A percentile compares a stretch with the other conserved stretches of the same genome.
These are phyloP conservation scores for Tetraselmis chui DNA, from an alignment of 139 green algal genomes.

Conservation along the genomic window DNA sequence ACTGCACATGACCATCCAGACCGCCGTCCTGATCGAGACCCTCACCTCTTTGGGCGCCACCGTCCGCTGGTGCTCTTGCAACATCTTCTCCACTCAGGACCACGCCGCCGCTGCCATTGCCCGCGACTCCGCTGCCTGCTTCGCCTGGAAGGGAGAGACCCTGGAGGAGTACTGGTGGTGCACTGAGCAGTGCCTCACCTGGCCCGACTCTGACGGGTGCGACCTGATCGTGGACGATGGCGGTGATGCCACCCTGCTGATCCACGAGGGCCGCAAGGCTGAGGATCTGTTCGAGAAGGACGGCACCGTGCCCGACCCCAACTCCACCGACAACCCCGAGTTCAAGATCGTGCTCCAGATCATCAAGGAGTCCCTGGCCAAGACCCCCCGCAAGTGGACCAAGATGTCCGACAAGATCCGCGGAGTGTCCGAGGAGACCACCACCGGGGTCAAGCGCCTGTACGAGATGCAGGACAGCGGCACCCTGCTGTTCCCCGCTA, in stretches of 20 bases:
- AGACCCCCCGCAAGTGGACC: slow-evolving; percentile 59
- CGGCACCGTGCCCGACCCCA: slow-evolving; percentile 85
- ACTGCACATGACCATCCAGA: slow-evolving; percentile 99
- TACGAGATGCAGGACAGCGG: slow-evolving; percentile 94
- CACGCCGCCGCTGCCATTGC: slow-evolving; percentile 96
- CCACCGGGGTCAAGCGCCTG: slow-evolving; percentile 97
- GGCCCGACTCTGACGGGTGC: slow-evolving; percentile 70
- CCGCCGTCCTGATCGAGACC: slow-evolving; percentile 98
- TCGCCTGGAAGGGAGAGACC: slow-evolving; percentile 99
- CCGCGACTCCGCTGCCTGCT: slow-evolving; percentile 89
- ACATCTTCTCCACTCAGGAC: slow-evolving; percentile 99
- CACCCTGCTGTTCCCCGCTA: slow-evolving; percentile 95
- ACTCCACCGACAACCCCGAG: slow-evolving; percentile 93
- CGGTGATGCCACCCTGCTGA: slow-evolving; percentile 96
- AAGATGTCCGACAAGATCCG: slow-evolving; percentile 75
- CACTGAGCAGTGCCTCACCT: slow-evolving; percentile 90
- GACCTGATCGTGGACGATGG: slow-evolving; percentile 98
- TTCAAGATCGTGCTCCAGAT: slow-evolving; percentile 96
- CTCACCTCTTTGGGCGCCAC: slow-evolving; percentile 91
- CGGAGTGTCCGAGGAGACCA: slow-evolving; percentile 99
- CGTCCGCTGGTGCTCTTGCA: slow-evolving; percentile 98
- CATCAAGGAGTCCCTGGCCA: slow-evolving; percentile 75
- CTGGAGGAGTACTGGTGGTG: slow-evolving; percentile 99
- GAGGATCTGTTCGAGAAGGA: slow-evolving; percentile 88
- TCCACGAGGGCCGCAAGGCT: slow-evolving; percentile 97